phyloP scores from a whole-genome alignment of 495 filamentous ascomycete species.

The Parachaetomium inaequale region DNA sequence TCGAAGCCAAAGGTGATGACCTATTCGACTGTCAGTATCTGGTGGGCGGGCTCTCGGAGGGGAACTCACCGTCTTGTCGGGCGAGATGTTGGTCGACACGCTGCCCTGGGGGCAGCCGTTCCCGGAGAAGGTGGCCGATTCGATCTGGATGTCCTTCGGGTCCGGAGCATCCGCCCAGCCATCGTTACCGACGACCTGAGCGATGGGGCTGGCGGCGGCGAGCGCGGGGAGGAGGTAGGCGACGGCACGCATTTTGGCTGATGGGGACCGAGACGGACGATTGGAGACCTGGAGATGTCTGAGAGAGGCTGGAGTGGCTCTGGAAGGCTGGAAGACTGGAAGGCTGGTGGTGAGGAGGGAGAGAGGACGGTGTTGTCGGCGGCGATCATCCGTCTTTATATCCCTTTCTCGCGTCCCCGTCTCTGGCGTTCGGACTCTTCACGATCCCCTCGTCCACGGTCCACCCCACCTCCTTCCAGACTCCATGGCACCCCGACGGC shows the following conservation, averaged over 20 bases:
- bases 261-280: constrained; percentile 14
- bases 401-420: constrained; percentile 4
- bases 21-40: constrained; percentile 22
- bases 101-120: constrained; percentile 55
- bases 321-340: constrained; percentile 26
- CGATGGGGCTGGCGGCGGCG: constrained; percentile 44
- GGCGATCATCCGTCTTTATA: constrained; percentile 13
- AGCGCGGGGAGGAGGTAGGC: constrained; percentile 47
- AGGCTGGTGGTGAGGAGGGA: constrained; percentile 1
- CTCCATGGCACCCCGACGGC: constrained; percentile 11
- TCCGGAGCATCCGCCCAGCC: constrained; percentile 37
- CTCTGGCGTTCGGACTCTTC: constrained; percentile 1
- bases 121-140: constrained; percentile 58
- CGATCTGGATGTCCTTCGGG: constrained; percentile 44
- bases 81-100: constrained; percentile 48
- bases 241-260: constrained; percentile 45
- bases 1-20: constrained; percentile 58
- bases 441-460: neutral
- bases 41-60: neutral
- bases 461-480: constrained; percentile 5
- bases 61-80: constrained; percentile 46
- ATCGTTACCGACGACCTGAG: constrained; percentile 25
- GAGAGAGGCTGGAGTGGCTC: constrained; percentile 6
- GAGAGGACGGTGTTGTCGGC: constrained; percentile 4
- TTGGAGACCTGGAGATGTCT: neutral